phyloP scores from a whole-genome alignment of 2,329 filamentous ascomycete genomes.

The Scortechinia acanthostroma region DNA sequence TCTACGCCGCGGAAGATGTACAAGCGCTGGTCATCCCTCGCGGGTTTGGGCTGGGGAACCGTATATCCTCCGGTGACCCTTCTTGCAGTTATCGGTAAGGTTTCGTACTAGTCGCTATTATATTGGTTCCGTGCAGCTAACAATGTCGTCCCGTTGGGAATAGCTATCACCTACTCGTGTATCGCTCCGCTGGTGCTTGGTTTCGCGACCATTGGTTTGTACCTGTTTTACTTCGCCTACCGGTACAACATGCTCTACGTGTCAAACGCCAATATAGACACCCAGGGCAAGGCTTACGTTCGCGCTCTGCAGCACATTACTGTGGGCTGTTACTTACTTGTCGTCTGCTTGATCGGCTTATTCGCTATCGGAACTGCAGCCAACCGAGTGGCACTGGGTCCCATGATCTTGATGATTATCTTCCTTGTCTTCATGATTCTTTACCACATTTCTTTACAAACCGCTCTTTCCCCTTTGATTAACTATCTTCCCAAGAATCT shows the following conservation, averaged over 20 bases:
- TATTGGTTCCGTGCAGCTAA: too few species aligned
- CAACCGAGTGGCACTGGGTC: constrained; percentile 58
- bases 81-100: constrained; percentile 60
- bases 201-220: constrained; percentile 74
- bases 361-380: constrained; percentile 39
- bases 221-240: constrained; percentile 79
- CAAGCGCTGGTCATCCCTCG: constrained; percentile 67
- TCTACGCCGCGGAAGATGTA: constrained; percentile 77
- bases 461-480: constrained; percentile 69
- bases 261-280: constrained; percentile 74
- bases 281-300: constrained; percentile 79
- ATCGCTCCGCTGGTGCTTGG: constrained; percentile 80
- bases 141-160: not conserved
- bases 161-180: constrained; percentile 70
- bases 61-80: constrained; percentile 76
- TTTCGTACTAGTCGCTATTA: too few species aligned
- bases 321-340: constrained; percentile 74
- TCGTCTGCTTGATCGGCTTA: constrained; percentile 77
- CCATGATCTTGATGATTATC: constrained; percentile 69
- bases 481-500: constrained; percentile 67
- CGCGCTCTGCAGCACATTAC: constrained; percentile 82
- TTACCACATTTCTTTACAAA: constrained; percentile 68
- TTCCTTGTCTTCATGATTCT: constrained; percentile 71
- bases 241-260: constrained; percentile 88
- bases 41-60: constrained; percentile 75